Evolutionary conservation across 352 stramenopile genomes (phyloP).

Genomic region (Pythium monospermum): DNA sequence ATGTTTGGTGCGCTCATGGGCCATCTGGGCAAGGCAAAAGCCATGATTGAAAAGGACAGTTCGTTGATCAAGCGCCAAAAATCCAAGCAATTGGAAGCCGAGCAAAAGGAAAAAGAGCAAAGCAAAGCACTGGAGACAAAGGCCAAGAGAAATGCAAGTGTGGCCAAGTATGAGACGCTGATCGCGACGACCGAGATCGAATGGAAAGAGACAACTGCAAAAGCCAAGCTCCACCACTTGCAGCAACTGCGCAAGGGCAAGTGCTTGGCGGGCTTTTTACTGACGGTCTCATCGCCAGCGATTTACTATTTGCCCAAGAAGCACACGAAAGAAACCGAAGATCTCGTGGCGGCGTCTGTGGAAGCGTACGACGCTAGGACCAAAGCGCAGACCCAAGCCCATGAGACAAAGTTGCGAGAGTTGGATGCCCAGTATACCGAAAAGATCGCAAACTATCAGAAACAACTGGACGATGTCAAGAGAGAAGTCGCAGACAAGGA

Average conservation of each 20-base stretch:
- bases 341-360: conserved; percentile 58
- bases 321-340: conserved; percentile 75
- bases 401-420: conserved; percentile 44
- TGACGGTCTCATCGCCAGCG: conserved; percentile 59
- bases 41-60: conserved; percentile 74
- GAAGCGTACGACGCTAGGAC: conserved; percentile 70
- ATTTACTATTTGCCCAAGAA: conserved; percentile 70
- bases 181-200: conserved; percentile 46
- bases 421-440: conserved; percentile 40
- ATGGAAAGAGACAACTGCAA: conserved; percentile 43
- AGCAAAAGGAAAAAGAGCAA: conserved; percentile 66
- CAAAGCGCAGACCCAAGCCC: conserved; percentile 28
- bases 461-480: conserved; percentile 36
- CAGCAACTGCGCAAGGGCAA: conserved; percentile 39
- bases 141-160: conserved; percentile 30
- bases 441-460: conserved; percentile 47
- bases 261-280: conserved; percentile 51
- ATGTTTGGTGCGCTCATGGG: conserved; percentile 84
- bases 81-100: conserved; percentile 55
- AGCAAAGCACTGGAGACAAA: conserved; percentile 40
- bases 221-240: conserved; percentile 56
- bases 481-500: conserved; percentile 17
- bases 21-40: conserved; percentile 73
- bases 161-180: conserved; percentile 37
- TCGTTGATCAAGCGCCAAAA: conserved; percentile 67